Evolutionary conservation across 208 protist species (phyloP).

Genomic region (Balamuthia mandrillaris): DNA sequence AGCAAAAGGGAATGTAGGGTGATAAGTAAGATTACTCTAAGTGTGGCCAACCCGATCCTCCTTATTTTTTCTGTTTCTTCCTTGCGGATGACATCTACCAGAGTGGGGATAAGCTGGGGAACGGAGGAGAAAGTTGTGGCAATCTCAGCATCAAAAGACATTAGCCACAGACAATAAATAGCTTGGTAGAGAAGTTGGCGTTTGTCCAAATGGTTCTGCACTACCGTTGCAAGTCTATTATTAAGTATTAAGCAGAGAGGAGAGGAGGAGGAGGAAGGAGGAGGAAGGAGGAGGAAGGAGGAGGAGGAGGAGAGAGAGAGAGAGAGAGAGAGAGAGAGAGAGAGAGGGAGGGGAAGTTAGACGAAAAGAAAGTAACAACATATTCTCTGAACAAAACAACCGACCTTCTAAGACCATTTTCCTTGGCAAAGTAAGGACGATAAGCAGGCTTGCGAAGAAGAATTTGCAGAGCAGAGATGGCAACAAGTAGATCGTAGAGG

Average conservation of each 20-base stretch:
- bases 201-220: constrained; percentile 15
- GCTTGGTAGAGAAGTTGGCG: constrained; percentile 17
- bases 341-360: no score
- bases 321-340: no score
- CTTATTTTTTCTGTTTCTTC: constrained; percentile 41
- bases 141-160: constrained; percentile 1
- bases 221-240: background rate
- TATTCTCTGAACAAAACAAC: no score
- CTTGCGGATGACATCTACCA: constrained; percentile 34
- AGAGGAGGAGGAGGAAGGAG: no score
- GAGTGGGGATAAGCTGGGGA: background rate
- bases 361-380: no score
- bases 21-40: background rate
- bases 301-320: no score
- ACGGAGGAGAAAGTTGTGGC: background rate
- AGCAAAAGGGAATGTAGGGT: background rate
- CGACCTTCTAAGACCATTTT: background rate
- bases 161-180: constrained; percentile 19
- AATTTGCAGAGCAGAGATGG: background rate
- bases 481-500: background rate
- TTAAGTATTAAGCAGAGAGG: background rate
- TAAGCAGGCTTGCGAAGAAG: background rate
- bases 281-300: no score
- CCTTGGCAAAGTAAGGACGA: background rate
- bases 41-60: constrained; percentile 41